Conservation (phyloP, 176 grass and related monocot genomes). For the Elymus sibiricus region DNA sequence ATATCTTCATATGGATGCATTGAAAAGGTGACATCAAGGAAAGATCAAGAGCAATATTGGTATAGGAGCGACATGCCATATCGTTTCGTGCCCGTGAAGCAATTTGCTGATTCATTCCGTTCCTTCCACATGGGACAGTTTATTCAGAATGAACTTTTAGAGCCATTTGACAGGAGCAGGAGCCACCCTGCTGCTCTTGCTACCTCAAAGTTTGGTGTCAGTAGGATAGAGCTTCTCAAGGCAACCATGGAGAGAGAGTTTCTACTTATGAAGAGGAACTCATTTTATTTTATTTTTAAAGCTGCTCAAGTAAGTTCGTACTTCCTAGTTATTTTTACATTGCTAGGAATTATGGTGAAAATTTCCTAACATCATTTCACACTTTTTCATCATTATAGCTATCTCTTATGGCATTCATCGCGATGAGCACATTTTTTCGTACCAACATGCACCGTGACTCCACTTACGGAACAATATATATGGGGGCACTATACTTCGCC, state of each 20-base stretch:
- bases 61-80: constrained; percentile 49
- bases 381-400: constrained; percentile 47
- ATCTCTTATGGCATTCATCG: constrained; percentile 60
- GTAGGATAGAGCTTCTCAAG: constrained; percentile 60
- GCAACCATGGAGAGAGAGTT: constrained; percentile 82
- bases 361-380: constrained; percentile 5
- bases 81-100: constrained; percentile 64
- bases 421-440: constrained; percentile 82
- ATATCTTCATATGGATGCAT: constrained; percentile 1
- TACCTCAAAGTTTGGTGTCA: constrained; percentile 70
- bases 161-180: constrained; percentile 72
- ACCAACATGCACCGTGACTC: constrained; percentile 49
- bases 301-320: constrained; percentile 52
- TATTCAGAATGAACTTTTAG: constrained; percentile 46
- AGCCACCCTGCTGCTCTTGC: constrained; percentile 80
- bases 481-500: constrained; percentile 74
- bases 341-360: constrained; percentile 4
- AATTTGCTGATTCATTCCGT: constrained; percentile 72
- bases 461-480: constrained; percentile 45
- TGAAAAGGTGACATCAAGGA: constrained; percentile 86
- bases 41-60: constrained; percentile 95
- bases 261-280: constrained; percentile 91
- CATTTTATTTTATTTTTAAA: constrained; percentile 93
- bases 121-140: constrained; percentile 70
- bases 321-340: not conserved